These are phyloP conservation scores for Arxiozyma slooffiae DNA, from an alignment of 1,139 yeast species.

Conservation along the genomic window DNA sequence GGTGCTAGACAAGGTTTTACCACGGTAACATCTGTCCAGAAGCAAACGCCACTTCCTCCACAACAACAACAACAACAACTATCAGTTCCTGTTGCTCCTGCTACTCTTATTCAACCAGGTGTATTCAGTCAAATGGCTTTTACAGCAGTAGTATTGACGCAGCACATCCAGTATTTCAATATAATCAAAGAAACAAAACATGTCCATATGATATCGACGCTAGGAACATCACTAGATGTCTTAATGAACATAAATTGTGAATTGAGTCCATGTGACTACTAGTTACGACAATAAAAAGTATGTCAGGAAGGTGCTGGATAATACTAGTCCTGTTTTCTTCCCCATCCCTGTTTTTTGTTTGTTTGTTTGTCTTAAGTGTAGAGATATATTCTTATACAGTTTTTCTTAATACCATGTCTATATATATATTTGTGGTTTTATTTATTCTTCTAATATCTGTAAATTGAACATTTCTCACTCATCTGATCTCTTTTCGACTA, in stretches of 20 bases:
- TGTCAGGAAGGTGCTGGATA: conserved; percentile 90
- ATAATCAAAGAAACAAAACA: conserved; percentile 37
- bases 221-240: conserved; percentile 87
- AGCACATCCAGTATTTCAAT: conserved; percentile 15
- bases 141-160: conserved; percentile 60
- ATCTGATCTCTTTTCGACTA: no score
- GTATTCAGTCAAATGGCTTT: conserved; percentile 95
- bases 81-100: conserved; percentile 29
- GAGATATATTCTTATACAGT: not conserved
- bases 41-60: conserved; percentile 18
- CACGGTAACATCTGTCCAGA: conserved; percentile 36
- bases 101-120: conserved; percentile 62
- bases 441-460: no score
- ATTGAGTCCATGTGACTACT: conserved; percentile 94
- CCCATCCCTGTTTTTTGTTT: not conserved
- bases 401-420: no score
- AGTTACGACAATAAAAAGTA: conserved; percentile 92
- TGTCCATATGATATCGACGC: conserved; percentile 83
- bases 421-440: no score
- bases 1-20: conserved; percentile 49
- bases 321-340: conserved; percentile 48
- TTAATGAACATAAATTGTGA: conserved; percentile 88
- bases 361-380: not conserved
- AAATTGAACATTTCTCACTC: no score
- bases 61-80: no score